phyloP scores from a whole-genome alignment of 345 rosid genomes.

The Populus davidiana region DNA sequence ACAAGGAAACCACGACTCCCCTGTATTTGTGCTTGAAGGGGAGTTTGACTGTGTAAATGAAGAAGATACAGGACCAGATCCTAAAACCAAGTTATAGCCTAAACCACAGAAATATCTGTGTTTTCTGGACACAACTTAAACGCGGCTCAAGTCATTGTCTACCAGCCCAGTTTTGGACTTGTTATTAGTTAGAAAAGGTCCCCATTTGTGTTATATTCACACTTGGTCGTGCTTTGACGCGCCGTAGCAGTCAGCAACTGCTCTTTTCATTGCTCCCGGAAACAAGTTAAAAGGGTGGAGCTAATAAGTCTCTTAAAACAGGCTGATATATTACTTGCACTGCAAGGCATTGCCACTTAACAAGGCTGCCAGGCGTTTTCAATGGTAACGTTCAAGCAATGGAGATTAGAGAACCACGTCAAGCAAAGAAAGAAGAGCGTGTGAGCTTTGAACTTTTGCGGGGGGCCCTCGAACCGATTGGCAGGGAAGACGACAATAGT shows the following conservation, averaged over 20 bases:
- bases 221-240: not conserved
- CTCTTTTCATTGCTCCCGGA: not conserved
- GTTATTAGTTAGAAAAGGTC: not conserved
- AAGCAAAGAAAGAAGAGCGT: slow-evolving; percentile 1
- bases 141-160: too few relatives aligned
- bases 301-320: not conserved
- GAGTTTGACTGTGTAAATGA: too few relatives aligned
- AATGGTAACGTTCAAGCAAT: slow-evolving; percentile 21
- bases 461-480: slow-evolving; percentile 17
- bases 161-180: not conserved
- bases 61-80: too few relatives aligned
- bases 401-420: slow-evolving; percentile 30
- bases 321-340: not conserved
- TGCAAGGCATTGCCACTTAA: not conserved
- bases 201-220: not conserved
- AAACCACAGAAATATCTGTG: too few relatives aligned
- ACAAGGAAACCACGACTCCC: too few relatives aligned
- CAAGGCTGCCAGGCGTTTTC: not conserved
- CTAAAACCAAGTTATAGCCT: too few relatives aligned
- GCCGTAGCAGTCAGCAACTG: not conserved
- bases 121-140: too few relatives aligned
- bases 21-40: too few relatives aligned
- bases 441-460: not conserved
- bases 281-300: not conserved
- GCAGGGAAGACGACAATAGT: slow-evolving; percentile 17